These are phyloP conservation scores for Cerioporus squamosus DNA, from an alignment of 1,284 basidiomycete species.

Conservation along the genomic window DNA sequence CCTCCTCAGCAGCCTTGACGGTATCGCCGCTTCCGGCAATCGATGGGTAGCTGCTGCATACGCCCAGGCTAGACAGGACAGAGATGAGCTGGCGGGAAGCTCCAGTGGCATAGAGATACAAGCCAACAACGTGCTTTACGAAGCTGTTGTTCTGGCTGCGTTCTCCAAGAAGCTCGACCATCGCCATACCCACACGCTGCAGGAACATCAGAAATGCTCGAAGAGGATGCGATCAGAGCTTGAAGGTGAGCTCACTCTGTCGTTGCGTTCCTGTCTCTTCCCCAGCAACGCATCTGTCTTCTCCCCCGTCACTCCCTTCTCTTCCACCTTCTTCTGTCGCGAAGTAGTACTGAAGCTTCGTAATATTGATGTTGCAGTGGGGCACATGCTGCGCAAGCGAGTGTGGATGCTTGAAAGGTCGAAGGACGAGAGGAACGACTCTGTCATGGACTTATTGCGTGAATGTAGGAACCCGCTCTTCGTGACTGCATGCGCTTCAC, in stretches of 20 bases:
- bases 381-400: background rate
- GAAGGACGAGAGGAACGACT: background rate
- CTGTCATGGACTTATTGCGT: background rate
- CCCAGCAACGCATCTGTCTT: too few species aligned
- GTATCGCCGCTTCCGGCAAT: slow-evolving; percentile 15
- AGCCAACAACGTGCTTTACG: slow-evolving; percentile 28
- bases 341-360: slow-evolving; percentile 4
- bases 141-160: slow-evolving; percentile 39
- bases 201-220: background rate
- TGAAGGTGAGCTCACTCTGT: background rate
- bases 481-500: background rate
- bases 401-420: background rate
- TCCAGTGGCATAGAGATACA: slow-evolving; percentile 40
- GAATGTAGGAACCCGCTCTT: background rate
- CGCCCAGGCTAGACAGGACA: slow-evolving; percentile 32
- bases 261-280: background rate
- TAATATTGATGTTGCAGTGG: background rate
- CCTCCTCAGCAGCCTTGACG: background rate
- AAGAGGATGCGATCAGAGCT: background rate
- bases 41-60: slow-evolving; percentile 33
- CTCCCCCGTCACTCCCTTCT: background rate
- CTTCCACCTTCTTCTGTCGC: background rate
- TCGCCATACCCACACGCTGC: slow-evolving; percentile 6
- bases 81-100: slow-evolving; percentile 34
- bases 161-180: slow-evolving; percentile 28